Base-by-base conservation (phyloP, 2,329 filamentous ascomycete species). In the Aspergillus thermomutatus region DNA sequence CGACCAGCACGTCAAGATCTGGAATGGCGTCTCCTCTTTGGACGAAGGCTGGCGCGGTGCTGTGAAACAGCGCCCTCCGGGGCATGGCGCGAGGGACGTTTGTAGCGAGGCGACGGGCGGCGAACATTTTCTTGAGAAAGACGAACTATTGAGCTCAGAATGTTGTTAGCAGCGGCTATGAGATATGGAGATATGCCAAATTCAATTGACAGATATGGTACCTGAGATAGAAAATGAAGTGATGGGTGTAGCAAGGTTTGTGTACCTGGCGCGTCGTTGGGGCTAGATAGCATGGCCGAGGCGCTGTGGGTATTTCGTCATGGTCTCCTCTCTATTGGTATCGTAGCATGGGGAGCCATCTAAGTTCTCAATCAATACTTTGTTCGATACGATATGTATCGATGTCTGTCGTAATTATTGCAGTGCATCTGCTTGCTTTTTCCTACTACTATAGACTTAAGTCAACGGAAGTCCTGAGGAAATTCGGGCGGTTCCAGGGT, bases 1-100 rank as follows among this genome's bases (percentile, higher is more conserved):
- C 90, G 62, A 87, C 87, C 65, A 96, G 83, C 50, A 90, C 86
- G 62, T 92, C 86, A 56, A 93, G 77, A 75, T 86, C 78, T 47
- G 93, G 94, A 54, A 97, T 81, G 64, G 82, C 77, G 74, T 97
- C 92, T 69, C 92, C 92, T 58, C 86, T 86, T 67, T 89, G 83
- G 72, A 97, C 89, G 53, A 75, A 73, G 27, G 70, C 69, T 21
- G 74, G 74, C 8, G 71, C 69, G 34, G 74, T 72, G 65, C 58
- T 71, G 66, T 76, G 74, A 69, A 75, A 76, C 49, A 72, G 60
- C 9, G 72, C 72, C 23, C 65, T 61, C 60, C 70, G 69, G 50
- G 64, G 60, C 52, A 67, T 52, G 45, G 63, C 66, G 63, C 69
- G 69, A 51, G 72, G 71, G 40, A 70, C 40, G 49, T 63, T 56